These are phyloP conservation scores for Nowakowskiella sp. DNA, from an alignment of 192 early-diverging fungal species.

Conservation along the genomic window DNA sequence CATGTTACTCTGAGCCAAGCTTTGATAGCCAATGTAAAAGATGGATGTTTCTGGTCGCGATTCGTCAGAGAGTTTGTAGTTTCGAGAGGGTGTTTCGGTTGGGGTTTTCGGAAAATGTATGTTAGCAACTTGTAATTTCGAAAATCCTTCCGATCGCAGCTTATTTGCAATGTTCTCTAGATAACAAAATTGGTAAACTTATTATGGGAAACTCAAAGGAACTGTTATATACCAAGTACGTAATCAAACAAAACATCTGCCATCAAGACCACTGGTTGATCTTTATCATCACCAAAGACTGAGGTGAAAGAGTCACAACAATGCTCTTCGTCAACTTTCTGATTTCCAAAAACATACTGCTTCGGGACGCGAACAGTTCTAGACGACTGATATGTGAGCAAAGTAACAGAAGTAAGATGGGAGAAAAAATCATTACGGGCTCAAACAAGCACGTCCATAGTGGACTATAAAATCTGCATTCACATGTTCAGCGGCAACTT, in stretches of 20 bases:
- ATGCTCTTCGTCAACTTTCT: slow-evolving; percentile 55
- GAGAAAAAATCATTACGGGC: slow-evolving; percentile 47
- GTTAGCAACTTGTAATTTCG: slow-evolving; percentile 3
- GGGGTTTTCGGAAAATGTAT: slow-evolving; percentile 8
- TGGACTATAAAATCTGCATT: slow-evolving; percentile 84
- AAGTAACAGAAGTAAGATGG: not conserved
- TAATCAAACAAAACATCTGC: slow-evolving; percentile 70
- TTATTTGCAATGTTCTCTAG: slow-evolving; percentile 1
- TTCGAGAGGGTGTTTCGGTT: slow-evolving; percentile 32
- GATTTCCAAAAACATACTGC: slow-evolving; percentile 77
- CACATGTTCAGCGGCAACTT: slow-evolving; percentile 89
- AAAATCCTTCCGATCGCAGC: slow-evolving; percentile 5
- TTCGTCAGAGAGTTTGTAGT: slow-evolving; percentile 41
- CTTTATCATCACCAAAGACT: slow-evolving; percentile 28
- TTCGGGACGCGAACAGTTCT: slow-evolving; percentile 74
- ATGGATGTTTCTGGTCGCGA: slow-evolving; percentile 60
- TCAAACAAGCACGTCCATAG: slow-evolving; percentile 88
- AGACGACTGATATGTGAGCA: not conserved
- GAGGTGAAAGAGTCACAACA: slow-evolving; percentile 40
- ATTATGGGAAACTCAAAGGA: not conserved
- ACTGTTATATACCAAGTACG: slow-evolving; percentile 8
- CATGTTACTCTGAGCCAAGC: slow-evolving; percentile 77
- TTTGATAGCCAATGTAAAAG: slow-evolving; percentile 79
- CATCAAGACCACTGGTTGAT: slow-evolving; percentile 53
- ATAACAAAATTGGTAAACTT: not conserved